Percentiles rank a stretch among this genome's conserved stretches.
These are phyloP conservation scores for Vararia minispora DNA, from an alignment of 768 basidiomycete species.

Conservation along the genomic window DNA sequence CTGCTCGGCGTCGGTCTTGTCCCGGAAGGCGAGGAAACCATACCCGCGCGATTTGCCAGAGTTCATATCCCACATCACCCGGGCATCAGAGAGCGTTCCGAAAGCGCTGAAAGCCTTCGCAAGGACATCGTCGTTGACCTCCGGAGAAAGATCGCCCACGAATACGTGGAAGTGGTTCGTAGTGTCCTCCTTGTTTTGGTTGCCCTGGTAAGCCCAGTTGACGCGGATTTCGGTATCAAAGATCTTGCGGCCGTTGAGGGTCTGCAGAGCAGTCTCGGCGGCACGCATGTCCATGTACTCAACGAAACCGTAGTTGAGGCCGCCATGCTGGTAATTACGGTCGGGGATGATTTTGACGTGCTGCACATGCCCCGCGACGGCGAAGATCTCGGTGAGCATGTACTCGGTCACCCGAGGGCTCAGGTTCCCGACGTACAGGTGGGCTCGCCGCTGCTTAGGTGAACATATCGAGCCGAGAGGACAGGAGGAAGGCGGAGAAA, in stretches of 20 bases:
- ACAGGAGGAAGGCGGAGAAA: conserved; percentile 5
- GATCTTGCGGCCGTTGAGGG: conserved; percentile 97
- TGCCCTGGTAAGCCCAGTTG: conserved; percentile 99
- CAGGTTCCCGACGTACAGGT: conserved; percentile 98
- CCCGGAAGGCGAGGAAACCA: conserved; percentile 96
- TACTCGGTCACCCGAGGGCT: conserved; percentile 97
- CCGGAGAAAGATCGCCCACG: conserved; percentile 98
- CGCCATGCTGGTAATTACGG: conserved; percentile 98
- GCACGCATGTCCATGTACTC: conserved; percentile 99
- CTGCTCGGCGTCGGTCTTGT: conserved; percentile 98
- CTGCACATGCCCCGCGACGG: conserved; percentile 93
- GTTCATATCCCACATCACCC: conserved; percentile 99
- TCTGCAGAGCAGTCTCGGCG: conserved; percentile 97
- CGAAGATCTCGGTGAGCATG: conserved; percentile 97
- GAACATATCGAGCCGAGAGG: conserved; percentile 13
- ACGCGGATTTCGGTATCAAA: conserved; percentile 99
- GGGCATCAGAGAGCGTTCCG: conserved; percentile 91
- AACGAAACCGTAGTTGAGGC: conserved; percentile 98
- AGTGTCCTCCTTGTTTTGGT: conserved; percentile 98
- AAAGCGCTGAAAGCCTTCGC: conserved; percentile 96
- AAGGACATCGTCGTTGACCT: conserved; percentile 96
- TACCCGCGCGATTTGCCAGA: conserved; percentile 98
- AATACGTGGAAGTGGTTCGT: conserved; percentile 97
- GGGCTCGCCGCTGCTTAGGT: conserved; percentile 67
- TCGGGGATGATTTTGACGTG: conserved; percentile 99